Evolutionary conservation across 1,139 yeast species (phyloP).

Genomic region (Yamadazyma songkhlaensis): DNA sequence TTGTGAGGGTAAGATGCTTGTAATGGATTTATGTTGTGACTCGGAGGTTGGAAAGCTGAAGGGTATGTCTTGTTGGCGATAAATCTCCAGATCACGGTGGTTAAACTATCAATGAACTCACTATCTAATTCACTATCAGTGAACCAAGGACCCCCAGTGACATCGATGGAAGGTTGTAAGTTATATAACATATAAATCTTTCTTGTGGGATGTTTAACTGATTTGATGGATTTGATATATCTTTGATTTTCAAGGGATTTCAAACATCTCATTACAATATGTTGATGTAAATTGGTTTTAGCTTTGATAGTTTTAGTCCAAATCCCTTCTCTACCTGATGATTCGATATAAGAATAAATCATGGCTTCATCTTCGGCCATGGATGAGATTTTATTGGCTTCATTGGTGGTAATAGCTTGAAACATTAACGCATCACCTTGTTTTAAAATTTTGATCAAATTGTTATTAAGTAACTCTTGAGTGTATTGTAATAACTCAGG

Average conservation of each 20-base stretch:
- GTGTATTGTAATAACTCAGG: slow-evolving; percentile 55
- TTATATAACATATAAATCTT: slow-evolving; percentile 94
- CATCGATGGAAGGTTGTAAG: slow-evolving; percentile 89
- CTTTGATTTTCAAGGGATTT: slow-evolving; percentile 81
- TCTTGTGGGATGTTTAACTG: slow-evolving; percentile 94
- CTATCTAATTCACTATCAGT: slow-evolving; percentile 94
- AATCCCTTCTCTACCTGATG: slow-evolving; percentile 90
- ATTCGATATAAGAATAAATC: slow-evolving; percentile 88
- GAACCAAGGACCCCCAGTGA: slow-evolving; percentile 99
- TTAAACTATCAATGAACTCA: slow-evolving; percentile 82
- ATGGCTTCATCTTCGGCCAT: slow-evolving; percentile 89
- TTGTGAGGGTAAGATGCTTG: slow-evolving; percentile 50
- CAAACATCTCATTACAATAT: slow-evolving; percentile 81
- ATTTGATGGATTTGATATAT: slow-evolving; percentile 84
- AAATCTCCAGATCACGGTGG: slow-evolving; percentile 85
- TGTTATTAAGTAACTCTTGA: slow-evolving; percentile 64
- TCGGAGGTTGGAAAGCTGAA: slow-evolving; percentile 50
- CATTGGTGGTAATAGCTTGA: slow-evolving; percentile 65
- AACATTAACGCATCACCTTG: slow-evolving; percentile 67
- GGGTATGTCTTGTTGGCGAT: slow-evolving; percentile 78
- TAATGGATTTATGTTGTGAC: slow-evolving; percentile 22
- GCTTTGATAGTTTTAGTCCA: slow-evolving; percentile 96
- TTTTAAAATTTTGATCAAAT: slow-evolving; percentile 65
- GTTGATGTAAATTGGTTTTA: slow-evolving; percentile 89
- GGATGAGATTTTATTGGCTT: slow-evolving; percentile 66